Conservation (phyloP, 495 filamentous ascomycete species). For the Rostrohypoxylon terebratum region DNA sequence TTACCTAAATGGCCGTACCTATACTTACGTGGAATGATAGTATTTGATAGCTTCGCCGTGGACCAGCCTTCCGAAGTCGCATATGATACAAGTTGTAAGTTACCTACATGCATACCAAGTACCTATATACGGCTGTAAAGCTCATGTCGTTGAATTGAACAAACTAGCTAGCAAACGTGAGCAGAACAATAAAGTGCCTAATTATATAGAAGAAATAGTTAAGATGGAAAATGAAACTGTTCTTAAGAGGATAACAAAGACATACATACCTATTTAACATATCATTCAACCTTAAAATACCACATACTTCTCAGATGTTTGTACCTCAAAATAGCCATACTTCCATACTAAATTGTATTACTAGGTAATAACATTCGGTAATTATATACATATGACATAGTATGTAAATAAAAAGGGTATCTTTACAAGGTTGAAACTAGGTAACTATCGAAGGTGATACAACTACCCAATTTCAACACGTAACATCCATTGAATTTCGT, state of each 20-base stretch:
- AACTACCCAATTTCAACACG: conserved; percentile 9
- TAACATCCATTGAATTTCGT: background rate
- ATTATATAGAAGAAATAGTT: too few relatives aligned
- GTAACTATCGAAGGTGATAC: background rate
- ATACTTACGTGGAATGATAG: background rate
- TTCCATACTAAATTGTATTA: too few relatives aligned
- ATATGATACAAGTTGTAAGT: conserved; percentile 7
- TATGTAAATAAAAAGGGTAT: background rate
- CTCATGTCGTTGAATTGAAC: too few relatives aligned
- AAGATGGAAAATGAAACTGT: too few relatives aligned
- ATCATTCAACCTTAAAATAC: too few relatives aligned
- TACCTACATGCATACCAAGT: background rate
- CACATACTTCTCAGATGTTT: too few relatives aligned
- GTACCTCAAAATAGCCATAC: too few relatives aligned
- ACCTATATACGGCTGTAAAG: too few relatives aligned
- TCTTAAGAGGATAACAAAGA: too few relatives aligned
- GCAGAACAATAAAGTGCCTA: background rate
- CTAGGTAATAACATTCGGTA: too few relatives aligned
- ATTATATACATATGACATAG: too few relatives aligned
- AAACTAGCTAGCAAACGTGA: background rate
- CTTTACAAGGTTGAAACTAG: background rate
- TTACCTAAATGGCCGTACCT: background rate
- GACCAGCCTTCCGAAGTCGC: background rate
- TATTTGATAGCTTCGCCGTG: background rate
- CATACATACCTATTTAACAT: too few relatives aligned